Conservation (phyloP, 805 yeast genomes). For the Candida endomychidarum region DNA sequence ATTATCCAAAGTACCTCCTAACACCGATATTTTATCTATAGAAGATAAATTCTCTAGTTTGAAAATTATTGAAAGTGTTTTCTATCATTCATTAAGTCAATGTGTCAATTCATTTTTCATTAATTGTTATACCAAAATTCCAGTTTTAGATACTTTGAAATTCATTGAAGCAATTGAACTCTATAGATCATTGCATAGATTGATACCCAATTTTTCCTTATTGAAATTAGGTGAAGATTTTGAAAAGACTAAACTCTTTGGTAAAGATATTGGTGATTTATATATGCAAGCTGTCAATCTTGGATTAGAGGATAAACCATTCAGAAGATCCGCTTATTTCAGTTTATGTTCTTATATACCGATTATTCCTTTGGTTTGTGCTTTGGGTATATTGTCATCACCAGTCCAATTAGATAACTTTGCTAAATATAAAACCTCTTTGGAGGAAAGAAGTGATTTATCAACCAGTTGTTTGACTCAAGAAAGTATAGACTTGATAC, state of each 20-base stretch:
- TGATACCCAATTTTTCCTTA: constrained; percentile 22
- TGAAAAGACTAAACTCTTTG: constrained; percentile 16
- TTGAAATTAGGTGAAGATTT: constrained; percentile 12
- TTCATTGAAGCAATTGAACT: constrained; percentile 30
- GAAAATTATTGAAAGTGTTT: constrained; percentile 19
- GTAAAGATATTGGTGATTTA: constrained; percentile 6
- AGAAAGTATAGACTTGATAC: constrained; percentile 11
- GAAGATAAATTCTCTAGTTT: constrained; percentile 16
- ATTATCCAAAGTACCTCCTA: background rate
- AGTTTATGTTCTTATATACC: constrained; percentile 26
- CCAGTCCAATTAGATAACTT: constrained; percentile 34
- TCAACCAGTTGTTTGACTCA: constrained; percentile 21
- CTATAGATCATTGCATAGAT: constrained; percentile 21
- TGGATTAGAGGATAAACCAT: constrained; percentile 18
- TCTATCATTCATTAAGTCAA: constrained; percentile 14
- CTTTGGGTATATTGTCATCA: constrained; percentile 32
- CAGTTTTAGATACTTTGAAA: constrained; percentile 29
- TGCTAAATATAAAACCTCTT: constrained; percentile 25
- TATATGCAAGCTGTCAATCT: constrained; percentile 17
- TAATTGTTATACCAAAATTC: constrained; percentile 34
- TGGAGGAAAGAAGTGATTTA: constrained; percentile 26
- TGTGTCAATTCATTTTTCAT: constrained; percentile 29
- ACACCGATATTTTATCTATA: constrained; percentile 6
- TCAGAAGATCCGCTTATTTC: constrained; percentile 21
- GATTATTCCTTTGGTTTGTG: constrained; percentile 27